phyloP scores from a whole-genome alignment of 768 basidiomycete species.

The Mycena epipterygia region DNA sequence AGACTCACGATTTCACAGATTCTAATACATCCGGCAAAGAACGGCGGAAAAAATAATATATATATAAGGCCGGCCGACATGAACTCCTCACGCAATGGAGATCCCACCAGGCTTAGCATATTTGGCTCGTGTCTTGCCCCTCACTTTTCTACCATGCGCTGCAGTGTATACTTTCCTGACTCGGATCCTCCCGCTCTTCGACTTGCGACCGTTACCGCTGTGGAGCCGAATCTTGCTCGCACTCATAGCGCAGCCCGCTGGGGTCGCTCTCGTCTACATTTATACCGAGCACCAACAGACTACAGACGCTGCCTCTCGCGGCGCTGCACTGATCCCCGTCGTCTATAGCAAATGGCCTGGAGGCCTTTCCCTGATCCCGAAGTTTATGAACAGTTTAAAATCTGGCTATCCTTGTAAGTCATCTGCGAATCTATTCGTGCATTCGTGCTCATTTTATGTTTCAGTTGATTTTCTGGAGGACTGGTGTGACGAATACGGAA shows the following conservation, averaged over 20 bases:
- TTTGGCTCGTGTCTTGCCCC: slow-evolving; percentile 7
- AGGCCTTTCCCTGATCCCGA: background rate
- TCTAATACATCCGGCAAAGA: no score
- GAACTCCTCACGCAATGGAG: no score
- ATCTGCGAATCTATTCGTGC: no score
- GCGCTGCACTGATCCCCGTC: slow-evolving; percentile 8
- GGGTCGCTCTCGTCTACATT: background rate
- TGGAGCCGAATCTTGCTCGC: slow-evolving; percentile 12
- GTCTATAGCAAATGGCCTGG: slow-evolving; percentile 13
- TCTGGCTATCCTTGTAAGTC: slow-evolving; percentile 19
- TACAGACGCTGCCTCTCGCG: slow-evolving; percentile 14
- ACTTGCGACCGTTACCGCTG: background rate
- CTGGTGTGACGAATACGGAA: slow-evolving; percentile 6
- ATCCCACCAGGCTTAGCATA: slow-evolving; percentile 13
- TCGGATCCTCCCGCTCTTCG: slow-evolving; percentile 6
- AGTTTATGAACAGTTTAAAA: background rate
- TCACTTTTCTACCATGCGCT: slow-evolving; percentile 5
- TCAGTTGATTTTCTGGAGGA: slow-evolving; percentile 14
- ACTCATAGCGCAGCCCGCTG: slow-evolving; percentile 4
- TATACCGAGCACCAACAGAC: background rate
- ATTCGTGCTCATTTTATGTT: background rate
- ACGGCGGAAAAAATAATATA: no score
- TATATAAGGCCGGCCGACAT: no score
- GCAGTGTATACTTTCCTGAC: background rate
- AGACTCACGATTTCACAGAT: no score